A percentile compares a stretch with the other conserved stretches of the same genome.
These are phyloP conservation scores for Fusarium kyushuense DNA, from an alignment of 2,329 filamentous ascomycete genomes.

Conservation along the genomic window DNA sequence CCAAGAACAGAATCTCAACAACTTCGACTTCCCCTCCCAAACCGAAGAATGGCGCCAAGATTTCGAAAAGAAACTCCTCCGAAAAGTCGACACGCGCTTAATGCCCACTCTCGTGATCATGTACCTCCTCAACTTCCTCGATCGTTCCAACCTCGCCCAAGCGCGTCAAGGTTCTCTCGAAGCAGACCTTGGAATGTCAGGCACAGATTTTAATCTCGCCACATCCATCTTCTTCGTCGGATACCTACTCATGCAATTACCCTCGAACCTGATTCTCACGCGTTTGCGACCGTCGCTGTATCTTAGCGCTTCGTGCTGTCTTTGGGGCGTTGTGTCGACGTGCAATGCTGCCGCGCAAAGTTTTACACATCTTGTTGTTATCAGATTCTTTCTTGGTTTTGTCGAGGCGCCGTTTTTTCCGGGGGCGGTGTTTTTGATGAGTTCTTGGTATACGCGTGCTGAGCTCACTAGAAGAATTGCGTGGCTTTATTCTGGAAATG, in stretches of 20 bases:
- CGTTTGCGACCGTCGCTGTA: constrained; percentile 66
- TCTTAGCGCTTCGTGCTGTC: constrained; percentile 61
- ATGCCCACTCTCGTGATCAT: constrained; percentile 66
- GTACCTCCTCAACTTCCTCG: constrained; percentile 68
- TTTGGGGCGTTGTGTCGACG: constrained; percentile 56
- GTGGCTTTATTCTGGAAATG: constrained; percentile 68
- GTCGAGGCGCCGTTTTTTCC: constrained; percentile 66
- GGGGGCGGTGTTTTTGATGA: constrained; percentile 61
- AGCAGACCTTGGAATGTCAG: constrained; percentile 63
- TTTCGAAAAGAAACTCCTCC: constrained; percentile 54
- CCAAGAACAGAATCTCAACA: constrained; percentile 14
- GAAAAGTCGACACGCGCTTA: constrained; percentile 65
- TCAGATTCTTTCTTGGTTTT: constrained; percentile 59
- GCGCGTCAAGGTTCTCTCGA: constrained; percentile 67
- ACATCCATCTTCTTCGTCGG: constrained; percentile 72
- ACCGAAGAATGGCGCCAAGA: constrained; percentile 35
- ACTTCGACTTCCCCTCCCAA: constrained; percentile 30
- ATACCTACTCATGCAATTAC: constrained; percentile 72
- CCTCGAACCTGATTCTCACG: constrained; percentile 69
- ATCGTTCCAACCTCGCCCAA: constrained; percentile 66
- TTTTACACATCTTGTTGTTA: constrained; percentile 58
- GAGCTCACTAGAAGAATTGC: constrained; percentile 70
- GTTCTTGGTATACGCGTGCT: constrained; percentile 58
- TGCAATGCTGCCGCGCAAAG: constrained; percentile 61
- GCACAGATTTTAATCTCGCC: constrained; percentile 69